A percentile compares a stretch with the other conserved stretches of the same genome.
Conservation (phyloP, 2,329 filamentous ascomycete species). For the Bimuria novae-zelandiae region DNA sequence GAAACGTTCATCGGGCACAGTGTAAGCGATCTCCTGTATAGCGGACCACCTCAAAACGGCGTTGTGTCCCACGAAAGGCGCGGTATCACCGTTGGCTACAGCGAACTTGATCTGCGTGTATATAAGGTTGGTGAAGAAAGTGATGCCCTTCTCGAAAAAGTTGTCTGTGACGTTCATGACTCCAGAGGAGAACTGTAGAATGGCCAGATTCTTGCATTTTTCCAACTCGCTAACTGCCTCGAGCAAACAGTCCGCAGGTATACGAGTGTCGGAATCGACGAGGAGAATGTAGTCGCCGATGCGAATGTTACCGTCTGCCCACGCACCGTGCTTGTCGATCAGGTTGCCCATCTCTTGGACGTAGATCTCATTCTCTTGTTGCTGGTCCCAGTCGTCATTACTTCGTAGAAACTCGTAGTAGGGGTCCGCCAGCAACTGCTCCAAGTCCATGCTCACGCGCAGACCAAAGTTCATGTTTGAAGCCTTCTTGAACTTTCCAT, state of each 20-base stretch:
- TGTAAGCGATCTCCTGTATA: constrained; percentile 59
- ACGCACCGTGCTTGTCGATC: constrained; percentile 65
- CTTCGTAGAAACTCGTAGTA: constrained; percentile 5
- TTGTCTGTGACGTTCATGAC: constrained; percentile 75
- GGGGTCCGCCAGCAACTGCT: constrained; percentile 58
- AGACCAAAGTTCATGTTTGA: constrained; percentile 78
- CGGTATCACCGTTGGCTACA: constrained; percentile 72
- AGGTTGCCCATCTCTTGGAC: constrained; percentile 59
- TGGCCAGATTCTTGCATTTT: constrained; percentile 74
- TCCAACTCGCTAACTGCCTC: constrained; percentile 84
- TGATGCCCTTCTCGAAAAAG: constrained; percentile 77
- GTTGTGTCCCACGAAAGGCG: constrained; percentile 79
- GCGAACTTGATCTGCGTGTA: constrained; percentile 74
- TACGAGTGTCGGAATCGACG: constrained; percentile 48
- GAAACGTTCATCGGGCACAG: constrained; percentile 8
- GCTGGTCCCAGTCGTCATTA: constrained; percentile 34
- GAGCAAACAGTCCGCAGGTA: constrained; percentile 73
- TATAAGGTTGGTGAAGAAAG: constrained; percentile 79
- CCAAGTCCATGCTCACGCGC: constrained; percentile 64
- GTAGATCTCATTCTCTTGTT: constrained; percentile 43
- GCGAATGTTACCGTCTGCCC: constrained; percentile 85
- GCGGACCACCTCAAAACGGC: constrained; percentile 73
- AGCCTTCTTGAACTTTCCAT: constrained; percentile 52
- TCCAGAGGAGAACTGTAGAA: constrained; percentile 73
- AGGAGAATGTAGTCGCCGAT: constrained; percentile 82